phyloP scores from a whole-genome alignment of 2,329 filamentous ascomycete genomes.

The Talaromyces sp. region DNA sequence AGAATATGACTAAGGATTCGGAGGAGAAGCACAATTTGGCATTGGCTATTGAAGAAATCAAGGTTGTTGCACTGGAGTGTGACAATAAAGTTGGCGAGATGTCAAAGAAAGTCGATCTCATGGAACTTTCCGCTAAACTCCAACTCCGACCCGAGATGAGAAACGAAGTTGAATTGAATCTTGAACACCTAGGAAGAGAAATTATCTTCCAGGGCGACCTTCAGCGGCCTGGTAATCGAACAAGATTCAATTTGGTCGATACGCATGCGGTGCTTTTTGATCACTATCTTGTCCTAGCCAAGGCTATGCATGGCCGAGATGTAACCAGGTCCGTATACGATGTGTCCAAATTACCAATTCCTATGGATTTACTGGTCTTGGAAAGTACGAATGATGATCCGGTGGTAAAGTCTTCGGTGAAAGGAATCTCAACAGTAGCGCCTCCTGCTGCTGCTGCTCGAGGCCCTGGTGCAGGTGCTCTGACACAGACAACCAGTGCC shows the following conservation, averaged over 20 bases:
- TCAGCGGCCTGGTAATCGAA: constrained; percentile 79
- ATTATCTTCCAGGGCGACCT: constrained; percentile 85
- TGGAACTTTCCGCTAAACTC: constrained; percentile 76
- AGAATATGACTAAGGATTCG: constrained; percentile 74
- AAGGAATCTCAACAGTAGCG: constrained; percentile 60
- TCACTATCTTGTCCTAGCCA: constrained; percentile 90
- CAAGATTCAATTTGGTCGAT: constrained; percentile 87
- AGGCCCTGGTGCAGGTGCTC: constrained; percentile 40
- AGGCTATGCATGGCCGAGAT: constrained; percentile 64
- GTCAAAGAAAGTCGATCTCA: constrained; percentile 82
- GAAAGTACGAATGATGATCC: constrained; percentile 91
- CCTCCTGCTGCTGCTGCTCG: constrained; percentile 44
- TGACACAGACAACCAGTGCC: constrained; percentile 64
- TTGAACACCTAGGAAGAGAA: constrained; percentile 89
- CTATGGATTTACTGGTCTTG: constrained; percentile 89
- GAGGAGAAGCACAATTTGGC: constrained; percentile 84
- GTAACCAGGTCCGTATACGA: constrained; percentile 72
- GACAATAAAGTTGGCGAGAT: constrained; percentile 90
- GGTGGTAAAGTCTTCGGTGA: constrained; percentile 71
- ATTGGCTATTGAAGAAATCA: constrained; percentile 87
- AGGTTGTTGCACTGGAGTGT: constrained; percentile 80
- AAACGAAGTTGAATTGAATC: constrained; percentile 71
- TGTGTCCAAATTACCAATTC: constrained; percentile 89
- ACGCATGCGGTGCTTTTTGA: constrained; percentile 92
- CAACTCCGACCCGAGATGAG: constrained; percentile 84